phyloP scores from a whole-genome alignment of 345 rosid genomes.

The Acer saccharum region DNA sequence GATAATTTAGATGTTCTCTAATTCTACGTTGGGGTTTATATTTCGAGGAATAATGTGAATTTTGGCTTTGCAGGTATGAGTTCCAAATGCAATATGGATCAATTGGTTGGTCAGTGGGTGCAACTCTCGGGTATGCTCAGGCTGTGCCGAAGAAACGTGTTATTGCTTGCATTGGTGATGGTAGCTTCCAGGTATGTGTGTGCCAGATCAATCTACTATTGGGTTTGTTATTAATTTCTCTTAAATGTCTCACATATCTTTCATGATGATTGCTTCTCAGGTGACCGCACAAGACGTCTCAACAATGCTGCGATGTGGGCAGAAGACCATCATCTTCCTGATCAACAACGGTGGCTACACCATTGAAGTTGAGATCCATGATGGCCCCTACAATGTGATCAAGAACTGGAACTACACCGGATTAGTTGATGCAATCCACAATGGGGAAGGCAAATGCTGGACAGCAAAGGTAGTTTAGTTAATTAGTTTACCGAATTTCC shows the following conservation, averaged over 20 bases:
- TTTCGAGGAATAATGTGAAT: not conserved
- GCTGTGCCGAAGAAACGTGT: slow-evolving; percentile 72
- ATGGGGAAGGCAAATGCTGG: slow-evolving; percentile 86
- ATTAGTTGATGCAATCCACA: slow-evolving; percentile 69
- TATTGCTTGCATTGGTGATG: slow-evolving; percentile 84
- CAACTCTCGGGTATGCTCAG: slow-evolving; percentile 83
- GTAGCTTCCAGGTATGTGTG: slow-evolving; percentile 71
- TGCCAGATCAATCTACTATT: not conserved
- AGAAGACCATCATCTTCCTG: slow-evolving; percentile 69
- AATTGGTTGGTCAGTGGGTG: slow-evolving; percentile 90
- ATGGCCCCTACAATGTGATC: slow-evolving; percentile 84
- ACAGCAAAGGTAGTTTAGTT: slow-evolving; percentile 60
- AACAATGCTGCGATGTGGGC: slow-evolving; percentile 68
- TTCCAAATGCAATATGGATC: slow-evolving; percentile 94
- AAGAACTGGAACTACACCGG: slow-evolving; percentile 91
- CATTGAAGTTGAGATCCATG: slow-evolving; percentile 84
- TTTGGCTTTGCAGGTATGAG: slow-evolving; percentile 54
- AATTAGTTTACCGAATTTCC: not conserved
- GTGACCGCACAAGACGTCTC: slow-evolving; percentile 81
- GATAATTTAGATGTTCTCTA: not conserved
- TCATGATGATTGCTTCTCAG: slow-evolving; percentile 29
- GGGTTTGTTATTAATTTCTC: not conserved
- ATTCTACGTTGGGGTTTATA: not conserved
- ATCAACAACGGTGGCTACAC: slow-evolving; percentile 87
- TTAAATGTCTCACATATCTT: not conserved